These are phyloP conservation scores for Talaromyces adpressus DNA, from an alignment of 495 filamentous ascomycete species.

Conservation along the genomic window DNA sequence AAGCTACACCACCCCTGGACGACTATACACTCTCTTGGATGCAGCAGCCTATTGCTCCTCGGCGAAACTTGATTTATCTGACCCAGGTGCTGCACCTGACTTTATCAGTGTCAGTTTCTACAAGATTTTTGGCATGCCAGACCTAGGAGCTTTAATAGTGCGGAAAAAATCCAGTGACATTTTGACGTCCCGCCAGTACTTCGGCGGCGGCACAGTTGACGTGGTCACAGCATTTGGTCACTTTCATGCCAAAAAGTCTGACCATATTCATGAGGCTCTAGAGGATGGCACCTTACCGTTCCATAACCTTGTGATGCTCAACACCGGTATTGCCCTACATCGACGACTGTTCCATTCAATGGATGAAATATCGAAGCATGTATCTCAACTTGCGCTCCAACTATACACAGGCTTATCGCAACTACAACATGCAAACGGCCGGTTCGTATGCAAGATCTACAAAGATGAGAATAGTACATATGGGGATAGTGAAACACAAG, in stretches of 20 bases:
- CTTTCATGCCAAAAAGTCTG: conserved; percentile 60
- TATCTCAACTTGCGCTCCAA: conserved; percentile 43
- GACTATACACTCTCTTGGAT: conserved; percentile 62
- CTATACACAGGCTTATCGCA: conserved; percentile 43
- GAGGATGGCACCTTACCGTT: conserved; percentile 80
- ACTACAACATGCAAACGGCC: conserved; percentile 55
- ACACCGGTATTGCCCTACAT: conserved; percentile 62
- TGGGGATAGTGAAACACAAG: conserved; percentile 53
- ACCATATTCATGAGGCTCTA: conserved; percentile 54
- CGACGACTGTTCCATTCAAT: conserved; percentile 54
- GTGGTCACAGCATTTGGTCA: conserved; percentile 53
- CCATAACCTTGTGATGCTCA: conserved; percentile 67
- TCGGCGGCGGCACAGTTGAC: conserved; percentile 72
- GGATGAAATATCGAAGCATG: conserved; percentile 55
- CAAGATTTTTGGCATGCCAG: conserved; percentile 78
- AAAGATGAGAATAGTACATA: conserved; percentile 43
- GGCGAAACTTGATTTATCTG: conserved; percentile 52
- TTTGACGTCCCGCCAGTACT: conserved; percentile 58
- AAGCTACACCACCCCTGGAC: conserved; percentile 24
- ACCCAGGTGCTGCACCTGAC: conserved; percentile 57
- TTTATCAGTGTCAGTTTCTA: conserved; percentile 69
- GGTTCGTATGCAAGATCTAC: conserved; percentile 53
- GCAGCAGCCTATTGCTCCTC: conserved; percentile 69
- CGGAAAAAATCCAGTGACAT: conserved; percentile 55
- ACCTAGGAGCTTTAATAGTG: conserved; percentile 66